phyloP scores from a whole-genome alignment of 176 grass and related monocot genomes.

The Aegilops bicornis region DNA sequence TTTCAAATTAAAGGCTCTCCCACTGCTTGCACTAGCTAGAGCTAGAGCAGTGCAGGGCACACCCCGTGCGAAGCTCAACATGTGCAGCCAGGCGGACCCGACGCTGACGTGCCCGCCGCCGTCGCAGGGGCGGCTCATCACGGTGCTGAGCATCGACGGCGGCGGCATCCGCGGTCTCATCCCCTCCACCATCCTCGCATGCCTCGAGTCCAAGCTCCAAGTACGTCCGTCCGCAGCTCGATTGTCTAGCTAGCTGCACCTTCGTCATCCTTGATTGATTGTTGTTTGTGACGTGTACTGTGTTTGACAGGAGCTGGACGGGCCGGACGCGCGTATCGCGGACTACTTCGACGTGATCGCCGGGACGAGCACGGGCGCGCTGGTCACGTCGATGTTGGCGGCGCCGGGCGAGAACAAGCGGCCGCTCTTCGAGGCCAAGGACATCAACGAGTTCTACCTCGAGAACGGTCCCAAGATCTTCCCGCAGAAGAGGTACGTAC shows the following conservation, averaged over 20 bases:
- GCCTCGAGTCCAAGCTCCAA: slow-evolving; percentile 62
- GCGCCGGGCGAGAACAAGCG: slow-evolving; percentile 43
- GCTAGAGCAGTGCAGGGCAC: no score
- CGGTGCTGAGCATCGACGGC: no score
- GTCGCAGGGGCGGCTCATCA: no score
- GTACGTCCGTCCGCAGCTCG: no score
- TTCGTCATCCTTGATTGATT: no score
- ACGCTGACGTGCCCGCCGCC: not conserved
- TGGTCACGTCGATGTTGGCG: slow-evolving; percentile 58
- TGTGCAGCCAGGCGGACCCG: not conserved
- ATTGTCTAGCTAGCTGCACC: no score
- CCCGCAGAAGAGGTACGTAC: slow-evolving; percentile 31
- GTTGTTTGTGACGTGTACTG: not conserved
- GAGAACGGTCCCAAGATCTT: slow-evolving; percentile 69
- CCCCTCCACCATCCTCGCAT: slow-evolving; percentile 15
- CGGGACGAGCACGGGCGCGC: slow-evolving; percentile 67
- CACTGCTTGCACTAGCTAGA: no score
- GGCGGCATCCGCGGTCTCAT: no score
- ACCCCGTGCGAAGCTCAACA: not conserved
- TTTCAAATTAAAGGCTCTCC: no score
- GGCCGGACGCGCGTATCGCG: slow-evolving; percentile 40
- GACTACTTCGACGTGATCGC: slow-evolving; percentile 89
- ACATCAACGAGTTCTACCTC: slow-evolving; percentile 56
- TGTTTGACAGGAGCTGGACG: slow-evolving; percentile 45
- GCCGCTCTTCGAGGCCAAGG: slow-evolving; percentile 53